Evolutionary conservation across 1,284 basidiomycete species (phyloP).

Genomic region (Phellinidium pouzarii): DNA sequence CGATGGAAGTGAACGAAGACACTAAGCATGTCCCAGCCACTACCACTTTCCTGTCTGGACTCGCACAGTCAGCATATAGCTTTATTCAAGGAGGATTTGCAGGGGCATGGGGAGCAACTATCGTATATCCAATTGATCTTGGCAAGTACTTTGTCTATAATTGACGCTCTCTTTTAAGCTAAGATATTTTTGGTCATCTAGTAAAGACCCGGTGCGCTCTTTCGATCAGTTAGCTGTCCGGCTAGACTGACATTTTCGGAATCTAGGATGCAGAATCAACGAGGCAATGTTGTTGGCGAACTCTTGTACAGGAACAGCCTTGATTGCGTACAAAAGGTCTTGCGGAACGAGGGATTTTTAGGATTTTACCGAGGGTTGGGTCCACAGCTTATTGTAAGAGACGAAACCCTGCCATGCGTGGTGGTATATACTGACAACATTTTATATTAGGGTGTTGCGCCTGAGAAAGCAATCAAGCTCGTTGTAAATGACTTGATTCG

Average conservation of each 20-base stretch:
- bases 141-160: conserved; percentile 46
- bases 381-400: conserved; percentile 83
- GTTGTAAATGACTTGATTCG: conserved; percentile 95
- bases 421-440: conserved; percentile 15
- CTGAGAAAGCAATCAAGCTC: conserved; percentile 96
- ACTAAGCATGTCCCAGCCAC: conserved; percentile 26
- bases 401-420: conserved; percentile 5
- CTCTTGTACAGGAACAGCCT: conserved; percentile 90
- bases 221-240: conserved; percentile 10
- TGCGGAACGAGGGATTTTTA: conserved; percentile 88
- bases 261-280: conserved; percentile 92
- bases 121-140: conserved; percentile 92
- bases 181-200: conserved; percentile 3
- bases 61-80: conserved; percentile 72
- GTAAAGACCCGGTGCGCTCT: conserved; percentile 58
- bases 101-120: conserved; percentile 87
- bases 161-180: conserved; percentile 5
- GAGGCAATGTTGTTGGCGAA: conserved; percentile 90
- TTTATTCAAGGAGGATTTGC: conserved; percentile 90
- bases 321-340: conserved; percentile 92
- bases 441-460: conserved; percentile 79
- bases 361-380: conserved; percentile 97
- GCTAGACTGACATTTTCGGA: conserved; percentile 2
- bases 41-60: conserved; percentile 34
- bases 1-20: conserved; percentile 43